Evolutionary conservation across 2,329 filamentous ascomycete species (phyloP).

Genomic region (Diplocarpon rosae): DNA sequence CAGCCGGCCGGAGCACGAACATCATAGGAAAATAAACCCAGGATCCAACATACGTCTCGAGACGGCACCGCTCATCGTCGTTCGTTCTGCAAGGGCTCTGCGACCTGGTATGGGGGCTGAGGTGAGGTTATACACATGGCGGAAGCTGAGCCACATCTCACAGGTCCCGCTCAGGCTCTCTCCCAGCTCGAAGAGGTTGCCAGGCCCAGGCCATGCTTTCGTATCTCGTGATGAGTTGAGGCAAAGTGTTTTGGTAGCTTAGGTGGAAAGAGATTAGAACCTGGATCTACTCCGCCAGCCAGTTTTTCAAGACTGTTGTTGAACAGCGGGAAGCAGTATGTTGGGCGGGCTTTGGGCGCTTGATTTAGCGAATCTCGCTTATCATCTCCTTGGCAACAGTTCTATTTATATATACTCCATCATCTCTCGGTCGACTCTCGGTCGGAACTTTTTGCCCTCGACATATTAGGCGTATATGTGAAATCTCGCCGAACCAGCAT

Average conservation of each 20-base stretch:
- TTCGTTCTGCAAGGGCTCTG: conserved; percentile 8
- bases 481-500: background rate
- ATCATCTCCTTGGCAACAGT: background rate
- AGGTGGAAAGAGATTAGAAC: background rate
- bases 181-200: background rate
- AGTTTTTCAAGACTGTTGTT: too few species aligned
- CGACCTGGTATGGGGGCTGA: conserved; percentile 8
- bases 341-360: background rate
- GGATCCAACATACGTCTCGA: conserved; percentile 4
- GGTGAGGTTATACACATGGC: conserved; percentile 1
- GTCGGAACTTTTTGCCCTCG: background rate
- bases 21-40: conserved; percentile 3
- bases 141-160: conserved; percentile 14
- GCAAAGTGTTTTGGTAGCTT: background rate
- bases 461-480: background rate
- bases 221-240: too few species aligned
- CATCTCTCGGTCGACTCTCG: too few species aligned
- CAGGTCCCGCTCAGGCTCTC: conserved; percentile 5
- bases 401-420: background rate
- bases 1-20: background rate
- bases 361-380: background rate
- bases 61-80: conserved; percentile 7
- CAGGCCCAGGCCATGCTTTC: too few species aligned
- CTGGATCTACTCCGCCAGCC: background rate
- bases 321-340: too few species aligned